A percentile compares a stretch with the other conserved stretches of the same genome.
Evolutionary conservation across 225 moss, liverwort and hornwort species (phyloP).

Genomic region (Sphagnum contortum): DNA sequence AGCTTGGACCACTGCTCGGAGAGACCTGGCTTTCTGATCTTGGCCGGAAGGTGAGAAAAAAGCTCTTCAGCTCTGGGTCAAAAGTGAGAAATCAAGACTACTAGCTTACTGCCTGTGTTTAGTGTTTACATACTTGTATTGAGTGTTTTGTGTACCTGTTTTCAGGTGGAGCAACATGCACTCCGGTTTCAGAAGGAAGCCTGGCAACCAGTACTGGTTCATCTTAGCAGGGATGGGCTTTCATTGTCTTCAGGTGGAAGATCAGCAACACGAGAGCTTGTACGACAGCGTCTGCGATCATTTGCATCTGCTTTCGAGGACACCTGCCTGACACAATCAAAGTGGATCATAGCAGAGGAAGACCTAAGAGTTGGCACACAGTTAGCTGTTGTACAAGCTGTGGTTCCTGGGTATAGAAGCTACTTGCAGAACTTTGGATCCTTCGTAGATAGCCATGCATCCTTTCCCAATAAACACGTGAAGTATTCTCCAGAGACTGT

Average conservation of each 20-base stretch:
- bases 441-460: constrained; percentile 41
- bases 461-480: constrained; percentile 45
- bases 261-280: constrained; percentile 49
- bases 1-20: constrained; percentile 54
- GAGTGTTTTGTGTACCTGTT: background rate
- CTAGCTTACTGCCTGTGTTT: no score
- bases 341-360: constrained; percentile 64
- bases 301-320: constrained; percentile 64
- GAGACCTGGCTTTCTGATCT: constrained; percentile 58
- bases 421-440: constrained; percentile 36
- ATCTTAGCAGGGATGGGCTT: constrained; percentile 64
- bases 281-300: constrained; percentile 49
- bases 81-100: no score
- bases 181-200: constrained; percentile 67
- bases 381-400: constrained; percentile 55
- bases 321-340: constrained; percentile 41
- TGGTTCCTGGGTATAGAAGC: constrained; percentile 81
- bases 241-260: constrained; percentile 54
- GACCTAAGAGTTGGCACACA: constrained; percentile 59
- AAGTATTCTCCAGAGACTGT: constrained; percentile 73
- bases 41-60: constrained; percentile 38
- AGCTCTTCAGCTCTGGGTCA: no score
- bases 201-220: constrained; percentile 55
- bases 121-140: no score
- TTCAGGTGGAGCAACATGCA: constrained; percentile 71